Evolutionary conservation across 768 basidiomycete species (phyloP).

Genomic region (Suillus luteus): DNA sequence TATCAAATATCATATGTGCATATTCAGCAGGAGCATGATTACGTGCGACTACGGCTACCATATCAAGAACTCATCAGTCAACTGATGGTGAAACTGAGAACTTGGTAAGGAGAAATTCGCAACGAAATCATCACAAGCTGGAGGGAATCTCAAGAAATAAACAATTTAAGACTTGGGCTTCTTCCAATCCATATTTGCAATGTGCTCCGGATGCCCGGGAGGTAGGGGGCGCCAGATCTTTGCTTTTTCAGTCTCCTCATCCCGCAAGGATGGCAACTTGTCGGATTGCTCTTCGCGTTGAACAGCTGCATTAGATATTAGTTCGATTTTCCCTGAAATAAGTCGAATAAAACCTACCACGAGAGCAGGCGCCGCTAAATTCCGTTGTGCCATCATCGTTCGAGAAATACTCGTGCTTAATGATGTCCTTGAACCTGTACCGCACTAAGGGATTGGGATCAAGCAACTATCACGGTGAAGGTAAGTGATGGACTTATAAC

Average conservation of each 20-base stretch:
- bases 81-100: too few relatives aligned
- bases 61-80: too few relatives aligned
- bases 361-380: conserved; percentile 22
- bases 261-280: neutral
- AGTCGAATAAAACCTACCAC: conserved; percentile 19
- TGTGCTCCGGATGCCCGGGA: neutral
- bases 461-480: neutral
- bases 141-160: neutral
- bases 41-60: too few relatives aligned
- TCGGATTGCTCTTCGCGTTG: neutral
- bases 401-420: conserved; percentile 8
- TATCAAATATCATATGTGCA: too few relatives aligned
- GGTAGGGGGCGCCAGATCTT: neutral
- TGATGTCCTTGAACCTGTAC: neutral
- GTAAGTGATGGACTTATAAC: neutral
- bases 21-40: too few relatives aligned
- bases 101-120: neutral
- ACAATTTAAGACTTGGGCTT: neutral
- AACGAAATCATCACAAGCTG: neutral
- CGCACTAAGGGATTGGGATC: neutral
- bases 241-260: neutral
- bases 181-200: neutral
- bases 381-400: conserved; percentile 20
- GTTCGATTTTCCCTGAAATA: neutral
- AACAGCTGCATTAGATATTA: neutral